Evolutionary conservation across 495 filamentous ascomycete species (phyloP), one percentile per base, ranked within the genome.

Genomic region (Daldinia loculata): DNA sequence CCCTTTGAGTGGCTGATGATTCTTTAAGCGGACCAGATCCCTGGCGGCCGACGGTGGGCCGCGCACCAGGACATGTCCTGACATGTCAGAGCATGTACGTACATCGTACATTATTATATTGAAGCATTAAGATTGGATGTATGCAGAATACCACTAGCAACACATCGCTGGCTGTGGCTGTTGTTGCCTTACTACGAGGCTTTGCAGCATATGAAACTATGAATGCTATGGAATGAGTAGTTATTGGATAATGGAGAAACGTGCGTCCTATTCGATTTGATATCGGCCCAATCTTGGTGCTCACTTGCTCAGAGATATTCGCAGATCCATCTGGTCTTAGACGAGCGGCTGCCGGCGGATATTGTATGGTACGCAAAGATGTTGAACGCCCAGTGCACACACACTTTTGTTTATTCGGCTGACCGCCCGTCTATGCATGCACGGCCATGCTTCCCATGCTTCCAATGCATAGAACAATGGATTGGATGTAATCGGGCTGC

Each of bases 1-100:
- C 66, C 64, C n/a, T 66, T 71, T 67, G 74, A 77, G 63, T 77
- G 75, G 75, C 69, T 74, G 50, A 64, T 61, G 63, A 72, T 70
- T 72, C 59, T 59, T 65, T 64, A 55, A 56, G 53, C 60, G 67
- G 67, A 34, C 48, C 48, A 56, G 55, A 64, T 67, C 72, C 73
- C 71, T 76, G 71, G 38, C 63, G 65, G 65, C 62, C 58, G 43
- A 52, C 56, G 61, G 65, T 69, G 65, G 70, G 61, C 63, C 70
- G 61, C 55, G 43, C 43, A 19, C 59, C 29, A 61, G 55, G 64
- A 72, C 58, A 66, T 61, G 41, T 45, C 29, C 58, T 29, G 69
- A 72, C 63, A 66, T 66, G 43, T 48, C 43, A 34, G 32, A 55
- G 41, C 55, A 36, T 66, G 53, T 51, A 66, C 15, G 39, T 56